Evolutionary conservation across 2,329 filamentous ascomycete genomes (phyloP).

Genomic region (Diaporthe humulicola): DNA sequence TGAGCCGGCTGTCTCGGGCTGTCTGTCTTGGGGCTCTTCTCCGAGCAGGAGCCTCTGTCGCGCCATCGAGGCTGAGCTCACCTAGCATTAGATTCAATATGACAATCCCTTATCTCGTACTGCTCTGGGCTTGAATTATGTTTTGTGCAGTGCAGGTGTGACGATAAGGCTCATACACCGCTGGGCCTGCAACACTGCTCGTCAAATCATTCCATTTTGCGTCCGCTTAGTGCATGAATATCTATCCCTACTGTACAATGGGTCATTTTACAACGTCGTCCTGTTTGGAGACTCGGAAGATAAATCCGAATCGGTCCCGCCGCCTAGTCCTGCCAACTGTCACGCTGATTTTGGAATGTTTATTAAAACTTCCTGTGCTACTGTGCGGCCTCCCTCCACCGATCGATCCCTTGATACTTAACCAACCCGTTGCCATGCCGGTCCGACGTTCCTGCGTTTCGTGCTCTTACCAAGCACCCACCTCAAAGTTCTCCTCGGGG

Average conservation of each 20-base stretch:
- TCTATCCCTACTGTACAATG: conserved; percentile 7
- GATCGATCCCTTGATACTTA: neutral
- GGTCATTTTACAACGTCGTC: neutral
- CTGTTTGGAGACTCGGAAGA: too few species aligned
- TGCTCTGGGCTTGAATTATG: neutral
- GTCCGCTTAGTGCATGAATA: conserved; percentile 3
- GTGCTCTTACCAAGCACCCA: conserved; percentile 80
- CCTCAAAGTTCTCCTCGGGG: conserved; percentile 97
- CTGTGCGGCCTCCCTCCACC: neutral
- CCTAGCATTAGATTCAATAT: conserved; percentile 7
- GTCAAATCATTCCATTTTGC: neutral
- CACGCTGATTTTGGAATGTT: neutral
- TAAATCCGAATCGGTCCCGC: neutral
- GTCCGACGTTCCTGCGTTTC: neutral
- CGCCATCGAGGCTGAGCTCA: neutral
- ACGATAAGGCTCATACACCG: neutral
- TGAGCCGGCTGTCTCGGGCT: too few species aligned
- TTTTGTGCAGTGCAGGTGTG: neutral
- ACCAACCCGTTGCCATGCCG: neutral
- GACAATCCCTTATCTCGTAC: neutral
- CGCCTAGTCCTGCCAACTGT: neutral
- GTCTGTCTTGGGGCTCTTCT: too few species aligned
- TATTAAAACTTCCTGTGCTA: neutral
- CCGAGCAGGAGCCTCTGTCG: neutral
- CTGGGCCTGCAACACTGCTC: neutral